Conservation (phyloP, 2,329 filamentous ascomycete species). For the Bipolaris cookei region DNA sequence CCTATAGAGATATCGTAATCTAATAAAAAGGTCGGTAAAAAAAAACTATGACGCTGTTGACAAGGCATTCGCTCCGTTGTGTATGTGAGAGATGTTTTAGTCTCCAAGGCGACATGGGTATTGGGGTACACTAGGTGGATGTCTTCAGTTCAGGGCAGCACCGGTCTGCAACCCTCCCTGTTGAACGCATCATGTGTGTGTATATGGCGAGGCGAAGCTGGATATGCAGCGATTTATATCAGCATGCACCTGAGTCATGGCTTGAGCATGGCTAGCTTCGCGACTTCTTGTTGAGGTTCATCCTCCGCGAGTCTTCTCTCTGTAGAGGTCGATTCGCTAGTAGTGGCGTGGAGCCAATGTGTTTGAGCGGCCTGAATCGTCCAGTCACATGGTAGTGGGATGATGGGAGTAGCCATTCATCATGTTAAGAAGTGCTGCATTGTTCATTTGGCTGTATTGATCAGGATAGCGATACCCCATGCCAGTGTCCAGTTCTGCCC, state of each 20-base stretch:
- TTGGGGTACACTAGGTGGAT: not conserved
- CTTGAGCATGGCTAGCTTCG: not conserved
- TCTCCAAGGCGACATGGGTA: not conserved
- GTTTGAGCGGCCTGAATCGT: not conserved
- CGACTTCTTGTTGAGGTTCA: not conserved
- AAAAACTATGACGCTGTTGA: not conserved
- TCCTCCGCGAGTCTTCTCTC: not conserved
- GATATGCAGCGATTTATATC: not conserved
- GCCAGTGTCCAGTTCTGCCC: slow-evolving; percentile 48
- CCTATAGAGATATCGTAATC: slow-evolving; percentile 7
- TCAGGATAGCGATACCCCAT: slow-evolving; percentile 49
- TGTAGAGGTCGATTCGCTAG: not conserved
- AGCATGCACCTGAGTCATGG: not conserved
- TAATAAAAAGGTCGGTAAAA: not conserved
- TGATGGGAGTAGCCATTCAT: slow-evolving; percentile 54
- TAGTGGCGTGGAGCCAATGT: not conserved
- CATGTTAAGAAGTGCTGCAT: slow-evolving; percentile 51
- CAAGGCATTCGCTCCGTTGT: not conserved
- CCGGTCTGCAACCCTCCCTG: not conserved
- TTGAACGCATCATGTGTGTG: not conserved
- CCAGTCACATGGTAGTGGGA: slow-evolving; percentile 23
- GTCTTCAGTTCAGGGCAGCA: not conserved
- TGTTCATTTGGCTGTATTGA: slow-evolving; percentile 54
- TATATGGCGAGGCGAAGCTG: not conserved
- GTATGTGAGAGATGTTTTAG: not conserved